Evolutionary conservation across 2,329 filamentous ascomycete species (phyloP).

Genomic region (Diaporthe sp.): DNA sequence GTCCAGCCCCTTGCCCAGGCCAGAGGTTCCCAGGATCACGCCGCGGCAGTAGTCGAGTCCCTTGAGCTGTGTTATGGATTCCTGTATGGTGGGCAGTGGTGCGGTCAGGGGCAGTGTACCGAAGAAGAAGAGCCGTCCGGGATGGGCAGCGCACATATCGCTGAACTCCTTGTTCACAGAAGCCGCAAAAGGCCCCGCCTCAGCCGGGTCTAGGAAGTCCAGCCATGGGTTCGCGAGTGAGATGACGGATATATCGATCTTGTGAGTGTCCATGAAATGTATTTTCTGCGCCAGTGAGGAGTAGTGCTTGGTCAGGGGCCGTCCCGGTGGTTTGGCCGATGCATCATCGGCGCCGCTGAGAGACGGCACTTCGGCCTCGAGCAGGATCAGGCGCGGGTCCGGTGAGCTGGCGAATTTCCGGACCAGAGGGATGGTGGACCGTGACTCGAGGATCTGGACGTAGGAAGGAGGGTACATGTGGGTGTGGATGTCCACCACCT

Average conservation of each 20-base stretch:
- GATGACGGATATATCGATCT: constrained; percentile 86
- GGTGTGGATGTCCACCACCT: constrained; percentile 76
- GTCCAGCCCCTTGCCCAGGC: constrained; percentile 84
- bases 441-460: constrained; percentile 71
- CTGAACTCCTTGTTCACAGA: constrained; percentile 86
- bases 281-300: constrained; percentile 85
- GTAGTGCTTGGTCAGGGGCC: constrained; percentile 88
- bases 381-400: constrained; percentile 72
- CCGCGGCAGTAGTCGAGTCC: constrained; percentile 79
- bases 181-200: constrained; percentile 74
- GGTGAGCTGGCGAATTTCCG: constrained; percentile 71
- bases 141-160: constrained; percentile 75
- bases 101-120: constrained; percentile 85
- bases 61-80: constrained; percentile 74
- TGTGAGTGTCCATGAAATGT: constrained; percentile 88
- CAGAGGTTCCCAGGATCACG: constrained; percentile 90
- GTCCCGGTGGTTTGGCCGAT: constrained; percentile 74
- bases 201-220: constrained; percentile 78
- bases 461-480: constrained; percentile 79
- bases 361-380: constrained; percentile 55
- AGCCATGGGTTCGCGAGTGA: constrained; percentile 96
- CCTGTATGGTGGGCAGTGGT: constrained; percentile 70
- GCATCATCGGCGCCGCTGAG: constrained; percentile 61
- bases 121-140: constrained; percentile 84
- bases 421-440: constrained; percentile 77